Conservation (phyloP, 805 yeast genomes). For the Wickerhamomyces chaumierensis region DNA sequence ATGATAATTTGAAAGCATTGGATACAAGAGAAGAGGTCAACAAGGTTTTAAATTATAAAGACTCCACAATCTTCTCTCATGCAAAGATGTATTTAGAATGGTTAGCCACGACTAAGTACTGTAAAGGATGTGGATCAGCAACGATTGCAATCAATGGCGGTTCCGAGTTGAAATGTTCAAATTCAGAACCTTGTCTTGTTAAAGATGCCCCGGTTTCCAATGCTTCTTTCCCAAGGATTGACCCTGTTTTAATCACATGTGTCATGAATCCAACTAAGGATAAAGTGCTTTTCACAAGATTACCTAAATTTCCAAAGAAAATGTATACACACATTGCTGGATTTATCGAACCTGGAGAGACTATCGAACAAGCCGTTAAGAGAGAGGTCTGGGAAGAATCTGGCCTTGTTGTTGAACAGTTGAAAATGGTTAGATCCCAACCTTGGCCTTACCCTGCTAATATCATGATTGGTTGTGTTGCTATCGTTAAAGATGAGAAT, state of each 20-base stretch:
- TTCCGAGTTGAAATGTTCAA: slow-evolving; percentile 42
- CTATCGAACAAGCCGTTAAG: slow-evolving; percentile 76
- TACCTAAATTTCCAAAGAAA: slow-evolving; percentile 35
- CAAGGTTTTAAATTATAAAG: slow-evolving; percentile 21
- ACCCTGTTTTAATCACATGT: slow-evolving; percentile 78
- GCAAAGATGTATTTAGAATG: slow-evolving; percentile 81
- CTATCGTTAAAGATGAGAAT: slow-evolving; percentile 50
- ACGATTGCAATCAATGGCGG: slow-evolving; percentile 60
- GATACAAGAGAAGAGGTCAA: slow-evolving; percentile 14
- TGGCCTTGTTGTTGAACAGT: slow-evolving; percentile 49
- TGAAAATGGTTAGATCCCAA: slow-evolving; percentile 61
- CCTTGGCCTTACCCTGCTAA: slow-evolving; percentile 99
- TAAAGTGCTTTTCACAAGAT: slow-evolving; percentile 59
- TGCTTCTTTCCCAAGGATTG: slow-evolving; percentile 90
- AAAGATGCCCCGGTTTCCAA: slow-evolving; percentile 41
- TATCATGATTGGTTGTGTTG: slow-evolving; percentile 86
- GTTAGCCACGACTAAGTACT: slow-evolving; percentile 60
- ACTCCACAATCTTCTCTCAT: slow-evolving; percentile 67
- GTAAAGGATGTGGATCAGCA: slow-evolving; percentile 77
- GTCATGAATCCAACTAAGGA: slow-evolving; percentile 51
- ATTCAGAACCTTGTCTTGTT: slow-evolving; percentile 12
- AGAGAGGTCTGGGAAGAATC: slow-evolving; percentile 95
- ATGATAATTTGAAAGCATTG: slow-evolving; percentile 5
- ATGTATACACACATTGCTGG: slow-evolving; percentile 90
- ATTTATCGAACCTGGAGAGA: slow-evolving; percentile 91